Percentiles rank a stretch among this genome's conserved stretches.
These are phyloP conservation scores for Drechslerella stenobrocha DNA, from an alignment of 2,329 filamentous ascomycete species.

Conservation along the genomic window DNA sequence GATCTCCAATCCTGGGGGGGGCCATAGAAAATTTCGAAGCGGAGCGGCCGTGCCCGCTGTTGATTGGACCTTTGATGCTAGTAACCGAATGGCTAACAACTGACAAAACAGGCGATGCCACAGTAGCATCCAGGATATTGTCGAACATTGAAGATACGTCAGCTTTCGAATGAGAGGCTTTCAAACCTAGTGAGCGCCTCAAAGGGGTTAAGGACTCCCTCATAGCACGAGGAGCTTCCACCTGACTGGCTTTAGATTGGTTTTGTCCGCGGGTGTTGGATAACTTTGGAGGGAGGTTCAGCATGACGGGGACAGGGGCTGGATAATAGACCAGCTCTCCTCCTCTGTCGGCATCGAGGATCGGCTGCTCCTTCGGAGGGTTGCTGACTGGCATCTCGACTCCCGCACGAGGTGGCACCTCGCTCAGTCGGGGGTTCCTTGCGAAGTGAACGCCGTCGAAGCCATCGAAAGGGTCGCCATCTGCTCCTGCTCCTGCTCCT, in stretches of 20 bases:
- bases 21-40: slow-evolving; percentile 28
- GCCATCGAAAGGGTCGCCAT: slow-evolving; percentile 68
- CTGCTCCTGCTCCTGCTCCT: neutral
- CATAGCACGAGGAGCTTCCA: slow-evolving; percentile 19
- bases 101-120: slow-evolving; percentile 38
- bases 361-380: slow-evolving; percentile 49
- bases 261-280: slow-evolving; percentile 61
- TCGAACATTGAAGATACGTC: slow-evolving; percentile 43
- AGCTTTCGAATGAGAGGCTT: slow-evolving; percentile 38
- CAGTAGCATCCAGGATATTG: slow-evolving; percentile 45
- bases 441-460: slow-evolving; percentile 79
- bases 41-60: slow-evolving; percentile 17
- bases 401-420: slow-evolving; percentile 43
- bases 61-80: slow-evolving; percentile 6
- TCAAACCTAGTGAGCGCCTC: slow-evolving; percentile 35
- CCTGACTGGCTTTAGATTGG: slow-evolving; percentile 17
- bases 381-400: slow-evolving; percentile 45
- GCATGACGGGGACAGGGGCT: slow-evolving; percentile 87
- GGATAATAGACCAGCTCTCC: slow-evolving; percentile 80
- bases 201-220: slow-evolving; percentile 41
- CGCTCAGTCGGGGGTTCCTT: slow-evolving; percentile 59
- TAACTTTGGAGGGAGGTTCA: slow-evolving; percentile 86
- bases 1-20: slow-evolving; percentile 9
- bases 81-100: slow-evolving; percentile 36
- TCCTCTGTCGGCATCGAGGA: slow-evolving; percentile 46